These are phyloP conservation scores for Microbotryum saponariae DNA, from an alignment of 1,284 basidiomycete species.

Conservation along the genomic window DNA sequence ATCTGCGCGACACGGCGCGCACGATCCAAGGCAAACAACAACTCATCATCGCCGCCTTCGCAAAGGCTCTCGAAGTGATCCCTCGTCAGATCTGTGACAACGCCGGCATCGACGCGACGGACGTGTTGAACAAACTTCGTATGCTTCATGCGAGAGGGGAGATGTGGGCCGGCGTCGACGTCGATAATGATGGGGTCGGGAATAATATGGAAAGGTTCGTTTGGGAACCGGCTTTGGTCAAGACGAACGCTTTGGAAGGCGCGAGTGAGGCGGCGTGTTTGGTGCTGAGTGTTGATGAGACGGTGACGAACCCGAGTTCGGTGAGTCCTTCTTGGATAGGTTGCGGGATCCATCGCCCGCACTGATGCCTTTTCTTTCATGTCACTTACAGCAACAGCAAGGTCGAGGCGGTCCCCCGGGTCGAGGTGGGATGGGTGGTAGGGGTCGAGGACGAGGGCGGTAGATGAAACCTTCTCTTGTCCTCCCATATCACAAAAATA, in stretches of 20 bases:
- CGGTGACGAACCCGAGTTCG: conserved; percentile 68
- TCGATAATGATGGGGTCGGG: conserved; percentile 84
- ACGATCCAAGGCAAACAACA: conserved; percentile 95
- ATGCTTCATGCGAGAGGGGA: conserved; percentile 87
- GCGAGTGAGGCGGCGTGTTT: conserved; percentile 94
- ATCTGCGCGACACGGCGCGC: conserved; percentile 80
- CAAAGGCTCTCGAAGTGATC: conserved; percentile 94
- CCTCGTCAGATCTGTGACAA: conserved; percentile 98
- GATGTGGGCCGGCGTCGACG: conserved; percentile 90
- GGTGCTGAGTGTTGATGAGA: conserved; percentile 91
- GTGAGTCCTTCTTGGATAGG: not conserved
- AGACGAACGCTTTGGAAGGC: conserved; percentile 88
- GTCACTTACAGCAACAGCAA: conserved; percentile 11
- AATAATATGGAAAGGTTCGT: conserved; percentile 95
- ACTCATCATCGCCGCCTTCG: conserved; percentile 88
- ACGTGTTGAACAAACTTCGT: conserved; percentile 91
- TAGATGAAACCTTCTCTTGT: not conserved
- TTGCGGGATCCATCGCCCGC: not conserved
- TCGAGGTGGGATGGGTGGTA: conserved; percentile 14
- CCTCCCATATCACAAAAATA: not conserved
- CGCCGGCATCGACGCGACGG: conserved; percentile 94
- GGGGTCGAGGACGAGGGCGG: conserved; percentile 20
- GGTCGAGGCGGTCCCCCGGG: conserved; percentile 12
- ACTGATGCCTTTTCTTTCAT: not conserved
- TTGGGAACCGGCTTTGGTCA: conserved; percentile 95